phyloP scores from a whole-genome alignment of 768 basidiomycete genomes.

The Lentinula sp. region DNA sequence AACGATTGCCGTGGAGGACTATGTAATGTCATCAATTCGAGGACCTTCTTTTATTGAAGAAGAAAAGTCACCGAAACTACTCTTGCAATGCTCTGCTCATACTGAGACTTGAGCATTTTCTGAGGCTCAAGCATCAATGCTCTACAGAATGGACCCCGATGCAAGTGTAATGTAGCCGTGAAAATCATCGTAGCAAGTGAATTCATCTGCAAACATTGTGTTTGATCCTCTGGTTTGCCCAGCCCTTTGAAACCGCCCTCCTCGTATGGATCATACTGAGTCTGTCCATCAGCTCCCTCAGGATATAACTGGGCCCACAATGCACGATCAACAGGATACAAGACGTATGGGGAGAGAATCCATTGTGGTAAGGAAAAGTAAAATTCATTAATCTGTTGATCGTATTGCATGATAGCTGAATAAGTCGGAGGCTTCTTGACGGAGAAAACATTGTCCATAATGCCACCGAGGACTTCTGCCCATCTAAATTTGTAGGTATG shows the following conservation, averaged over 20 bases:
- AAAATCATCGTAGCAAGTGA: conserved; percentile 16
- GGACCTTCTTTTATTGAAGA: background rate
- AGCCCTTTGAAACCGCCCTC: background rate
- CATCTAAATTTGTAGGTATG: conserved; percentile 17
- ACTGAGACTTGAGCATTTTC: conserved; percentile 11
- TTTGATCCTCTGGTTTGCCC: conserved; percentile 9
- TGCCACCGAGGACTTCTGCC: conserved; percentile 14
- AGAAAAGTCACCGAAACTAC: conserved; percentile 9
- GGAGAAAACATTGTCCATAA: conserved; percentile 14
- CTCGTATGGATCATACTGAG: background rate
- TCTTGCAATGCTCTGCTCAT: conserved; percentile 12
- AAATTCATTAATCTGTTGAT: conserved; percentile 16
- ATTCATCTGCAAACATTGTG: conserved; percentile 12
- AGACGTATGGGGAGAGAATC: conserved; percentile 15
- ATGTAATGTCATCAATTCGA: background rate
- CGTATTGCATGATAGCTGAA: conserved; percentile 15
- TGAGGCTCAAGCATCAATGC: conserved; percentile 14
- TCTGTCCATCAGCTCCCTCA: background rate
- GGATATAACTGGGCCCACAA: conserved; percentile 11
- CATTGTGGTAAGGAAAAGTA: conserved; percentile 14
- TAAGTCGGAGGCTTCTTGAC: conserved; percentile 14
- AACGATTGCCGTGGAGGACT: conserved; percentile 18
- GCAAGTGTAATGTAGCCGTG: conserved; percentile 14
- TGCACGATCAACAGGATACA: conserved; percentile 10
- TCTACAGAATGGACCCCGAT: conserved; percentile 18